Percentiles rank a stretch among this genome's conserved stretches.
Conservation (phyloP, 2,329 filamentous ascomycete species). For the Cladosporium sp. region DNA sequence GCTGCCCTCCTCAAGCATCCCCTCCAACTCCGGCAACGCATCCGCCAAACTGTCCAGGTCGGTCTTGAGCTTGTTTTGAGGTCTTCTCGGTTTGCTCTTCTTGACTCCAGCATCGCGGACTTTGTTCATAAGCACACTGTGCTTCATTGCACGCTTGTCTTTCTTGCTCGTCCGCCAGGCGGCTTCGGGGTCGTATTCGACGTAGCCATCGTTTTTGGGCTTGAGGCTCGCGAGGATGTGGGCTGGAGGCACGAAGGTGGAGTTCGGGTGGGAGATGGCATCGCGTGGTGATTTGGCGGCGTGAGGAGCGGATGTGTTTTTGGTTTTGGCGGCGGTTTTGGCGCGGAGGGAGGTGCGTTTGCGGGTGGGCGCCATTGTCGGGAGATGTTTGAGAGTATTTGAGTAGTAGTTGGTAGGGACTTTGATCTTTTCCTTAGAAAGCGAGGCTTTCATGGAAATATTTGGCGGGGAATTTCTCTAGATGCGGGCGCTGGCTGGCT, state of each 20-base stretch:
- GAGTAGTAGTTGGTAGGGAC: neutral
- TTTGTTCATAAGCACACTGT: slow-evolving; percentile 63
- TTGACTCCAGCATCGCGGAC: slow-evolving; percentile 58
- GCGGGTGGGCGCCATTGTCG: slow-evolving; percentile 39
- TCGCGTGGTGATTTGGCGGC: slow-evolving; percentile 37
- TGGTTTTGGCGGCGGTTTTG: slow-evolving; percentile 44
- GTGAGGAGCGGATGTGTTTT: neutral
- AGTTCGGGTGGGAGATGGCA: slow-evolving; percentile 47
- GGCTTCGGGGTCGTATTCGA: slow-evolving; percentile 41
- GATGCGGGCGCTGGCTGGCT: slow-evolving; percentile 7
- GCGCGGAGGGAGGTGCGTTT: slow-evolving; percentile 56
- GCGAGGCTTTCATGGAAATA: neutral
- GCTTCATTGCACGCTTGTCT: slow-evolving; percentile 79
- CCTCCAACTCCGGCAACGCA: slow-evolving; percentile 63
- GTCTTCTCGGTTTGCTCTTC: slow-evolving; percentile 46
- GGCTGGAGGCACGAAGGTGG: slow-evolving; percentile 39
- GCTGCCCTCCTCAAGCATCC: slow-evolving; percentile 28
- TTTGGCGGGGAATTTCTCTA: neutral
- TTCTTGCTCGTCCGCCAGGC: slow-evolving; percentile 70
- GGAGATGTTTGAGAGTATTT: neutral
- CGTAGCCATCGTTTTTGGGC: slow-evolving; percentile 33
- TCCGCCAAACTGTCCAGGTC: slow-evolving; percentile 73
- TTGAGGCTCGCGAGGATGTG: slow-evolving; percentile 25
- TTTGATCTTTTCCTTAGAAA: neutral
- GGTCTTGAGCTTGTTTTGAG: slow-evolving; percentile 60